Evolutionary conservation across 2,329 filamentous ascomycete genomes (phyloP), one percentile per base, ranked within the genome.

Genomic region (Neurospora sp.): DNA sequence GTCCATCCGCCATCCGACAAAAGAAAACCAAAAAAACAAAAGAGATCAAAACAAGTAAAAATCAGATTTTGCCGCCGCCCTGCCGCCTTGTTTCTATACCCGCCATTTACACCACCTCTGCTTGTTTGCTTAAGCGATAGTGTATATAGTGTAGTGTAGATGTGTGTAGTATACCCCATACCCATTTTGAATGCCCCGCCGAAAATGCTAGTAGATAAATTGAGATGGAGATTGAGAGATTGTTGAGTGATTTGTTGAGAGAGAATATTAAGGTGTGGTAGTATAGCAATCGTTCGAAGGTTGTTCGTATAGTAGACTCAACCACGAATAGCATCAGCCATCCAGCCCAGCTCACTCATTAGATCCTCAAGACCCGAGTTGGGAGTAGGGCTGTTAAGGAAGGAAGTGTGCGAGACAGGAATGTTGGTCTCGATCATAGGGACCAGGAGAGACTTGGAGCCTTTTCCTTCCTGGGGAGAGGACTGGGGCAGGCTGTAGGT

Each of bases 281-380:
- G 52, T 36, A n/a, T 62, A 62, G 28, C 15, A 28, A 36, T 62
- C 28, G 52, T 17, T 52, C 3, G 19, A 52, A 52, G 4, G 19
- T 28, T 28, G 6, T 46, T 19, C n/a, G 42, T 46, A 1, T 40
- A 42, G 42, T 46, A 36, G 7, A 3, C 76, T 73, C 78, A 80
- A 38, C 75, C 78, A 68, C 79, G 79, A 72, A 87, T 85, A 33
- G 81, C 78, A 39, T 82, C 81, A 11, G 82, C 83, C 76, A 87
- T 84, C 84, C 85, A 87, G 69, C 83, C 80, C 71, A 87, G 78
- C 75, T 87, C 85, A 68, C 71, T 78, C 7, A 80, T 76, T 8
- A 82, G 72, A 38, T 81, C 78, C 4, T 79, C 78, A 11, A 81
- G 71, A n/a, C 79, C 76, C 7, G 76, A 74, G 67, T 79, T 77